These are phyloP conservation scores for Mycena filopes DNA, from an alignment of 768 basidiomycete species.

Conservation along the genomic window DNA sequence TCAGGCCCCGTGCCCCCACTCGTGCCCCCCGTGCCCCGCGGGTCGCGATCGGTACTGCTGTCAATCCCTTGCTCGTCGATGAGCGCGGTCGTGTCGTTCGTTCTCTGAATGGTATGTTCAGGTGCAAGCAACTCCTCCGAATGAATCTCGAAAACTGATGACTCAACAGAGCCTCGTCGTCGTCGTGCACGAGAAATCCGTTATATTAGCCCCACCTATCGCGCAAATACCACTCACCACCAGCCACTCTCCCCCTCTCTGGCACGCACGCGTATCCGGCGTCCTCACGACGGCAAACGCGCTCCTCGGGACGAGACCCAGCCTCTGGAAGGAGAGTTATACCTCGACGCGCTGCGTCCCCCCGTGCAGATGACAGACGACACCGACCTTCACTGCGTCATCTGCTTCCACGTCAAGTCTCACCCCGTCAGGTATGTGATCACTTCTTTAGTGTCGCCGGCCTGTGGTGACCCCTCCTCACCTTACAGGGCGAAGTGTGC, in stretches of 20 bases:
- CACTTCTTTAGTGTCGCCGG: no score
- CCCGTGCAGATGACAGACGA: not conserved
- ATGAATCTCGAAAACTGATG: not conserved
- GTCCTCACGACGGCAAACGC: not conserved
- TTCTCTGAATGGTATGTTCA: no score
- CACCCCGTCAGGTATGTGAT: not conserved
- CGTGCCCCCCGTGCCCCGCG: no score
- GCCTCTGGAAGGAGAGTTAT: not conserved
- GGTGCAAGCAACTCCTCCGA: not conserved
- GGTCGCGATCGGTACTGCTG: not conserved
- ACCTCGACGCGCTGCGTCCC: not conserved
- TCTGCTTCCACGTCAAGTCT: conserved; percentile 1
- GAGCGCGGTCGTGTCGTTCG: not conserved
- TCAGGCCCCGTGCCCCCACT: not conserved
- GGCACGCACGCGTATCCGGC: no score
- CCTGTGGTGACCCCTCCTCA: no score
- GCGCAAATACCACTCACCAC: not conserved
- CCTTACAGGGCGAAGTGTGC: not conserved
- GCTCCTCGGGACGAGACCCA: not conserved
- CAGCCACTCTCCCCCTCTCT: not conserved
- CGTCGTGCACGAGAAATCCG: not conserved
- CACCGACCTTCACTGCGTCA: not conserved
- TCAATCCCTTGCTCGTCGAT: not conserved
- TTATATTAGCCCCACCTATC: not conserved
- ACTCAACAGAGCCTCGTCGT: not conserved